Percentiles rank a stretch among this genome's conserved stretches.
Evolutionary conservation across 345 rosid genomes (phyloP).

Genomic region (Murraya koenigii): DNA sequence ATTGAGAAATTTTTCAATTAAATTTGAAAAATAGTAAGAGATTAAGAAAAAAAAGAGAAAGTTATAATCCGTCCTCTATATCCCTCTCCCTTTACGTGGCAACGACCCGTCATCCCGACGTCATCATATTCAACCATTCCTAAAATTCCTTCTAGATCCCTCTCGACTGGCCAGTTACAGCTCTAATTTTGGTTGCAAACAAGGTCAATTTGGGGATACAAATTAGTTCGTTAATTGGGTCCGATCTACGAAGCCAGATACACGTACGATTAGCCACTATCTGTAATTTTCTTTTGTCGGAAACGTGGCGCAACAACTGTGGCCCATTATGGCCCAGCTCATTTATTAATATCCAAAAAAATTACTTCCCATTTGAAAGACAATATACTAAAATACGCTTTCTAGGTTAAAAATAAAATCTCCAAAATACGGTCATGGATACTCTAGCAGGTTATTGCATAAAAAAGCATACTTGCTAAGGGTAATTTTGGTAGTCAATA

Average conservation of each 20-base stretch:
- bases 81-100: slow-evolving; percentile 5
- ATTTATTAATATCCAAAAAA: slow-evolving; percentile 4
- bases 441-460: no score
- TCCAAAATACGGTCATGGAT: no score
- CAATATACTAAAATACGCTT: no score
- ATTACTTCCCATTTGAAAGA: no score
- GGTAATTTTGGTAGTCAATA: no score
- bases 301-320: slow-evolving; percentile 11
- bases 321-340: background rate
- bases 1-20: no score
- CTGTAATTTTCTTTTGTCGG: slow-evolving; percentile 14
- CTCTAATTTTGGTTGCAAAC: background rate
- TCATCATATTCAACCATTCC: background rate
- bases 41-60: no score
- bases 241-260: background rate
- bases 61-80: no score
- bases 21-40: no score
- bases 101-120: background rate
- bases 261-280: background rate
- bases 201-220: background rate
- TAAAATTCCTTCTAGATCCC: background rate
- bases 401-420: no score
- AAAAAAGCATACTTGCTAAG: no score
- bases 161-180: no score
- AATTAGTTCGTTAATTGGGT: background rate